Conservation (phyloP, 1,284 basidiomycete genomes). For the Hemileia vastatrix region DNA sequence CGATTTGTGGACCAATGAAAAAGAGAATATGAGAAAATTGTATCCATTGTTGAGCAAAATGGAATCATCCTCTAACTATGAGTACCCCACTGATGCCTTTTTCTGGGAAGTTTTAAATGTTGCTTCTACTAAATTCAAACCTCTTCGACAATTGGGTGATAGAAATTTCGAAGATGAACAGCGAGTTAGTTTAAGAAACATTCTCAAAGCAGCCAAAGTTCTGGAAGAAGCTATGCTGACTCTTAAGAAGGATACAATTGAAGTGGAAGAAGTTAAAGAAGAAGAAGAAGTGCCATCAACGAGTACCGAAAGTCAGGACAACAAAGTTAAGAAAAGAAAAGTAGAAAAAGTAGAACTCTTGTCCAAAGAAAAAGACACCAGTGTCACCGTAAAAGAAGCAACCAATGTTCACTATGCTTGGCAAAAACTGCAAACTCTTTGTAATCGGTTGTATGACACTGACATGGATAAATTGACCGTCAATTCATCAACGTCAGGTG, state of each 20-base stretch:
- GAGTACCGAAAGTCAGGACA: too few species aligned
- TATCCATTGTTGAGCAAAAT: constrained; percentile 23
- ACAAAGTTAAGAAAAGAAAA: too few species aligned
- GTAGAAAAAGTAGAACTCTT: constrained; percentile 29
- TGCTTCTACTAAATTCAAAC: constrained; percentile 88
- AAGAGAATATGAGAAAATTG: constrained; percentile 34
- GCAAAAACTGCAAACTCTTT: too few species aligned
- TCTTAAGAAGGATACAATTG: constrained; percentile 55
- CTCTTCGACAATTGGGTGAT: constrained; percentile 83
- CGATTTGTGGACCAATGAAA: constrained; percentile 27
- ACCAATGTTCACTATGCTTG: constrained; percentile 76
- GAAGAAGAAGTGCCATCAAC: too few species aligned
- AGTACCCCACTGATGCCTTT: constrained; percentile 88
- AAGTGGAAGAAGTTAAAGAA: too few species aligned
- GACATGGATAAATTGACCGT: too few species aligned
- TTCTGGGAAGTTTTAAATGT: constrained; percentile 89
- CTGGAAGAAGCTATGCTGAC: constrained; percentile 60
- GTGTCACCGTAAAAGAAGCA: constrained; percentile 68
- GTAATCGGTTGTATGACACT: too few species aligned
- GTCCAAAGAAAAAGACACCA: constrained; percentile 74
- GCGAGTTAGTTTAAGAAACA: constrained; percentile 76
- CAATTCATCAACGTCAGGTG: too few species aligned
- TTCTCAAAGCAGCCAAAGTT: constrained; percentile 75
- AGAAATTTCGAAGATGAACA: constrained; percentile 91
- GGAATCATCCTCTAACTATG: not conserved